Base-by-base conservation (phyloP, 2,329 filamentous ascomycete species). In the Niveomyces coronatus region DNA sequence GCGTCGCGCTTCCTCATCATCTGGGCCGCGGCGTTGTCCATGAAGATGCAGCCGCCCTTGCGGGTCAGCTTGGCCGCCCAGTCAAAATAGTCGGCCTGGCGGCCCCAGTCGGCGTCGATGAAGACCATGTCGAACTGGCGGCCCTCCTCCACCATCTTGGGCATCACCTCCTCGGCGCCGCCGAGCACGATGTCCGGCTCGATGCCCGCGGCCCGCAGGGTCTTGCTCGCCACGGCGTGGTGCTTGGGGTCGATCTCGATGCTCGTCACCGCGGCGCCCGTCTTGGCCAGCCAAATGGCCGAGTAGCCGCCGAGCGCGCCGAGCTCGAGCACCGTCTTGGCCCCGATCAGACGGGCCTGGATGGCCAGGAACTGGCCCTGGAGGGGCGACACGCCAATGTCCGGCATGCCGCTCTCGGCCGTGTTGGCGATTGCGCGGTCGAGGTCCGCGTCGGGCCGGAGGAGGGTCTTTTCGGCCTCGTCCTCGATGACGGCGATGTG, bases 291-390 rank as follows among this genome's bases (percentile, higher is more conserved):
- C 61, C 67, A 75, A 37, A 74, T 68, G 15, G 66, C 62, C 2
- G 63, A 65, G 51, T 72, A 76, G 8, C 64, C 71, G n/a, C 71
- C 71, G 19, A 76, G 50, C 0, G 69, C 74, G 18, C 72, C 72
- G 33, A 76, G 55, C 48, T 76, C 72, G 19, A 76, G 65, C 3
- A 67, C 56, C 5, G 53, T 48, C 37, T 58, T 57, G 20, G 57
- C 59, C 18, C 49, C 45, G 1, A 56, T 52, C 23, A 61, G 43
- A 26, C 55, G 53, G 35, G 55, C 54, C 30, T 64, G 62, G 13
- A 67, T 46, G 9, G 60, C 53, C 11, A 68, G 51, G 28, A 56
- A 56, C 39, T 62, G 58, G 19, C 60, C 63, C 34, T 60, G 50
- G 10, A 56, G 46, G 1, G 54, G 47, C 5, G 53, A 52, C 18